Evolutionary conservation across 345 rosid genomes (phyloP).

Genomic region (Citrus reticulata): DNA sequence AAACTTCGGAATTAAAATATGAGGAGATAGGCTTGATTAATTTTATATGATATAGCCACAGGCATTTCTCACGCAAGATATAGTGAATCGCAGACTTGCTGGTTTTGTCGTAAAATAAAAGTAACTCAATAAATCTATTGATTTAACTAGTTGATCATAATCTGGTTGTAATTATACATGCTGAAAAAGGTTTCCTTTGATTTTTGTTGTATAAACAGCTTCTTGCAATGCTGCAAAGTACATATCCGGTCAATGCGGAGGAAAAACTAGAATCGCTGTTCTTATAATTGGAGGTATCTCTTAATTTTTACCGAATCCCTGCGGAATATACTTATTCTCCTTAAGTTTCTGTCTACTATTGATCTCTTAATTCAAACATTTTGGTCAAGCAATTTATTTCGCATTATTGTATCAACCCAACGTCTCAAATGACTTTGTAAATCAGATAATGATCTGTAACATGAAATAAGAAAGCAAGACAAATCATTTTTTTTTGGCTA

Average conservation of each 20-base stretch:
- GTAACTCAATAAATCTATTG: no score
- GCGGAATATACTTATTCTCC: background rate
- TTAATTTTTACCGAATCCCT: background rate
- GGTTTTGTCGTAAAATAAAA: background rate
- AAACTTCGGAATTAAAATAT: background rate
- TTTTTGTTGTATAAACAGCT: slow-evolving; percentile 12
- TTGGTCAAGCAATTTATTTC: background rate
- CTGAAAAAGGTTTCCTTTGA: background rate
- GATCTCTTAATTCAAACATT: no score
- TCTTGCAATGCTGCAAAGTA: slow-evolving; percentile 38
- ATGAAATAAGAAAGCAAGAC: no score
- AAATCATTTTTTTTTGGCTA: no score
- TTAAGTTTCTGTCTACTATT: background rate
- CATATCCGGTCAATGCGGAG: slow-evolving; percentile 54
- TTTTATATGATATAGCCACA: background rate
- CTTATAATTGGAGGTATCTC: slow-evolving; percentile 44
- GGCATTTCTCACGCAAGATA: background rate
- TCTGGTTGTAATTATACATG: background rate
- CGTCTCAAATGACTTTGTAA: background rate
- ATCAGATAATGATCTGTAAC: background rate
- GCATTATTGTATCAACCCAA: background rate
- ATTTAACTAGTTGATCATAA: background rate
- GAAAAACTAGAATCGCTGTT: slow-evolving; percentile 26
- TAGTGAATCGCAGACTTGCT: background rate
- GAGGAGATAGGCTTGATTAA: background rate